Percentiles rank a stretch among this genome's conserved stretches.
Evolutionary conservation across 768 basidiomycete species (phyloP).

Genomic region (Candolleomyces aberdarensis): DNA sequence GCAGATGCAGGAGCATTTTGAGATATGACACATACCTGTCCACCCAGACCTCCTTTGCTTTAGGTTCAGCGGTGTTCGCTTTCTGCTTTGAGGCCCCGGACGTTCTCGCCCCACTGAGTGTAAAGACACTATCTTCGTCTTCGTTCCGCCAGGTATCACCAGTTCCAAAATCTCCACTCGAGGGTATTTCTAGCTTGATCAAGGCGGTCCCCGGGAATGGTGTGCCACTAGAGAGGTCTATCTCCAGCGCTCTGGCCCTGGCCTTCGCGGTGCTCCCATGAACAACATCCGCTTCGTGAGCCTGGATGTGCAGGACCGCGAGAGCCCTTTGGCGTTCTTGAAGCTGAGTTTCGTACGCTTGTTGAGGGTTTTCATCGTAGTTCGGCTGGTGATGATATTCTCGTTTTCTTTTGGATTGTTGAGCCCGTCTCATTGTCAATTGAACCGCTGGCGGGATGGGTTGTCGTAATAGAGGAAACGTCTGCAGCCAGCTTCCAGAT

Average conservation of each 20-base stretch:
- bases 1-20: conserved; percentile 6
- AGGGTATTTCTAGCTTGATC: conserved; percentile 18
- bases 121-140: conserved; percentile 22
- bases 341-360: background rate
- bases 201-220: conserved; percentile 22
- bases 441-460: background rate
- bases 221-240: conserved; percentile 16
- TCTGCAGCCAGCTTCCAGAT: too few species aligned
- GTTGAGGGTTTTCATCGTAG: background rate
- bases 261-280: conserved; percentile 44
- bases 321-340: background rate
- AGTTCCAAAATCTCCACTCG: conserved; percentile 1
- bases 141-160: conserved; percentile 11
- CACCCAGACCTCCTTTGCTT: conserved; percentile 53
- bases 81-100: background rate
- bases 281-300: conserved; percentile 73
- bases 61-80: background rate
- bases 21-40: conserved; percentile 69
- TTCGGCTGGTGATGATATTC: background rate
- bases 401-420: background rate
- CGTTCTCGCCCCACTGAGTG: background rate
- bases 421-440: background rate
- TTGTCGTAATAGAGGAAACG: too few species aligned
- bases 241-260: conserved; percentile 37
- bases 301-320: conserved; percentile 50